phyloP scores from a whole-genome alignment of 306 rosid genomes.

The Dryas alaskensis region DNA sequence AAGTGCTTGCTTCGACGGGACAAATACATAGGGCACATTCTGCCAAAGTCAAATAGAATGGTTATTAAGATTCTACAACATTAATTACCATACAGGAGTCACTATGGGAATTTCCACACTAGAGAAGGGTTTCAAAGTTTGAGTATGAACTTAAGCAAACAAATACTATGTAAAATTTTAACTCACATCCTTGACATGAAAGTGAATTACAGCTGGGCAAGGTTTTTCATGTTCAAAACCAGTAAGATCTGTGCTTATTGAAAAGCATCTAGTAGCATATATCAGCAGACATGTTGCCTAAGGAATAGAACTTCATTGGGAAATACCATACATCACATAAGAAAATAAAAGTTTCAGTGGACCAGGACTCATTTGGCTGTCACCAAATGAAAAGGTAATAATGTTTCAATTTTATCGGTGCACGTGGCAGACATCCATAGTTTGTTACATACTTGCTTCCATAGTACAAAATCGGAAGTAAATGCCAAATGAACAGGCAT shows the following conservation, averaged over 20 bases:
- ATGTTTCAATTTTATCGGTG: no score
- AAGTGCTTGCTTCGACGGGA: constrained; percentile 91
- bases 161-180: background rate
- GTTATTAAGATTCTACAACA: background rate
- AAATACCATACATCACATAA: no score
- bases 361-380: no score
- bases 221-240: background rate
- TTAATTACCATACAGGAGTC: background rate
- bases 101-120: background rate
- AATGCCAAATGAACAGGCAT: no score
- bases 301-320: no score
- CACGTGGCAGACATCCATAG: no score
- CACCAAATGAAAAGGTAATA: no score
- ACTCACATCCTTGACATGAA: background rate
- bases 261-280: background rate
- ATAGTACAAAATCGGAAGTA: no score
- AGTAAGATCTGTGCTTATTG: background rate
- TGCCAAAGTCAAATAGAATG: constrained; percentile 19
- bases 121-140: background rate
- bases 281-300: no score
- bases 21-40: constrained; percentile 91
- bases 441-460: no score
- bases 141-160: no score
- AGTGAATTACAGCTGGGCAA: background rate
- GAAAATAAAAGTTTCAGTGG: no score